phyloP scores from a whole-genome alignment of 805 yeast species.

The Brettanomyces sp. region DNA sequence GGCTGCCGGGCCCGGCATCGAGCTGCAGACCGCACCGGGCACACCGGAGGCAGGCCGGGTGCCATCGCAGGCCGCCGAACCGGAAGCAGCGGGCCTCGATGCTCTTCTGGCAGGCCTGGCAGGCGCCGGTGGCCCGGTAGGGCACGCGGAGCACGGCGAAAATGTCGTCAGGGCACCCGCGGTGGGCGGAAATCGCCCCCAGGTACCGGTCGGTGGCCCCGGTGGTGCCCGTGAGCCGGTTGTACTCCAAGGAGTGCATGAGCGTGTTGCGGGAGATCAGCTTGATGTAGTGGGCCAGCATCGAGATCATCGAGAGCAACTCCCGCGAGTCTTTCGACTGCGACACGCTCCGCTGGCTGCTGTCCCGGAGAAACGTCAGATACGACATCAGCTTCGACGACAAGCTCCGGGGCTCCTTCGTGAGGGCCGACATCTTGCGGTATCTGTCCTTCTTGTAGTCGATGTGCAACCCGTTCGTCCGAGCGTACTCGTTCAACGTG shows the following conservation, averaged over 20 bases:
- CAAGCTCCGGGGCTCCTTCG: slow-evolving; percentile 70
- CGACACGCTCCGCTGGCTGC: slow-evolving; percentile 25
- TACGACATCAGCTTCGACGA: slow-evolving; percentile 88
- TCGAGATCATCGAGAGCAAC: slow-evolving; percentile 73
- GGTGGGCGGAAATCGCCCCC: slow-evolving; percentile 40
- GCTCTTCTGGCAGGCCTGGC: slow-evolving; percentile 60
- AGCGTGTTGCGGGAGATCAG: slow-evolving; percentile 75
- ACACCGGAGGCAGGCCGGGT: slow-evolving; percentile 64
- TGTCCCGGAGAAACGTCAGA: slow-evolving; percentile 70
- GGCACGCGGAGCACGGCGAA: slow-evolving; percentile 39
- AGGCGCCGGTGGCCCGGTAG: slow-evolving; percentile 62
- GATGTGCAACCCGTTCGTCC: slow-evolving; percentile 9
- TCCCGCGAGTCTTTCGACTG: slow-evolving; percentile 44
- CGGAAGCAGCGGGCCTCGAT: slow-evolving; percentile 78
- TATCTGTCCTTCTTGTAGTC: slow-evolving; percentile 12
- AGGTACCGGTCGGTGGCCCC: slow-evolving; percentile 58
- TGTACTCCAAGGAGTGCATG: slow-evolving; percentile 61
- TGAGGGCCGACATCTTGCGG: slow-evolving; percentile 28
- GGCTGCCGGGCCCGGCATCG: slow-evolving; percentile 21
- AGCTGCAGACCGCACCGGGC: slow-evolving; percentile 35
- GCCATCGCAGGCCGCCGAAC: slow-evolving; percentile 69
- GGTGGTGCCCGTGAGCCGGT: slow-evolving; percentile 47
- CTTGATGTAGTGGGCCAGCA: slow-evolving; percentile 87
- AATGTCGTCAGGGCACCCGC: slow-evolving; percentile 28
- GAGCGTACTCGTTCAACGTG: slow-evolving; percentile 21